These are phyloP conservation scores for Fraxinus angustifolia DNA, from an alignment of 305 asterid species.

Conservation along the genomic window DNA sequence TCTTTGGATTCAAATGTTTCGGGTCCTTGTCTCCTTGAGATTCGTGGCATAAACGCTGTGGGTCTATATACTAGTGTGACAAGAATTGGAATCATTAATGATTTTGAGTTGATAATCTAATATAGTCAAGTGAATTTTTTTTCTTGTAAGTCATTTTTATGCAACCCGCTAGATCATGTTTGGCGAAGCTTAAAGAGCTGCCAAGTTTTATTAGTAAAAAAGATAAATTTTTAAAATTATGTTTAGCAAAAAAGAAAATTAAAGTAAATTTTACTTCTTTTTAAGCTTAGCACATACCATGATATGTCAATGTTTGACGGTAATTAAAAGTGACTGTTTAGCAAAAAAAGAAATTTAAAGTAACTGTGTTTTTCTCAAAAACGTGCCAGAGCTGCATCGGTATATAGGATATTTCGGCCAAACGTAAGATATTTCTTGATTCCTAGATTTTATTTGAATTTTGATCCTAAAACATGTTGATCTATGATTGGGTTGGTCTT, in stretches of 20 bases:
- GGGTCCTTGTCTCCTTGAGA: neutral
- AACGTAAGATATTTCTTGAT: neutral
- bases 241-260: neutral
- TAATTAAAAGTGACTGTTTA: neutral
- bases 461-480: neutral
- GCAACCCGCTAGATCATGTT: neutral
- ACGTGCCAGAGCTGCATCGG: neutral
- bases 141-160: neutral
- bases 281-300: neutral
- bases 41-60: neutral
- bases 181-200: neutral
- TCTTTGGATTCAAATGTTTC: neutral
- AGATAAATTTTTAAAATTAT: neutral
- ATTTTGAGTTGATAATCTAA: neutral
- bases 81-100: neutral
- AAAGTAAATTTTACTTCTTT: neutral
- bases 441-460: neutral
- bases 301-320: neutral
- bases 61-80: neutral
- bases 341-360: too few relatives aligned
- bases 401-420: neutral
- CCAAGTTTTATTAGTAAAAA: neutral
- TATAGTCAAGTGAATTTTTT: neutral
- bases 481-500: slow-evolving; percentile 12
- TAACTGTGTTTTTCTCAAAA: neutral